Evolutionary conservation across 2,329 filamentous ascomycete genomes (phyloP).

Genomic region (Aaosphaeria pasadenensis): DNA sequence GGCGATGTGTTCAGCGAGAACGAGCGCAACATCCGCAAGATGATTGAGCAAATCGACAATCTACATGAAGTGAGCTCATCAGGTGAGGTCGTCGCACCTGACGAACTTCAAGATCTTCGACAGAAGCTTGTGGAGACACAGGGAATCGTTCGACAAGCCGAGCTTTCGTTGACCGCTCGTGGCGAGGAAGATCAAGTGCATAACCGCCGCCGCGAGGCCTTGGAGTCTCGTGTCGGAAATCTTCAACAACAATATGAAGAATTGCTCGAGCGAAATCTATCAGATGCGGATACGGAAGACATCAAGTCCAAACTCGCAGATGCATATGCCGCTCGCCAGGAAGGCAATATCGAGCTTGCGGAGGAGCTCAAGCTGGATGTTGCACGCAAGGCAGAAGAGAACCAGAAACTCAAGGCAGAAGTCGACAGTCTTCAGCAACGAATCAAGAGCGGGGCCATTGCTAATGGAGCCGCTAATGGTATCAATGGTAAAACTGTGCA

Average conservation of each 20-base stretch:
- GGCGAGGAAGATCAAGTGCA: conserved; percentile 61
- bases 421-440: conserved; percentile 77
- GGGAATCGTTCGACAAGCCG: conserved; percentile 87
- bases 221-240: conserved; percentile 71
- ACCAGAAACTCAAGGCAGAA: conserved; percentile 73
- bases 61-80: conserved; percentile 72
- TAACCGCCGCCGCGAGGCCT: conserved; percentile 65
- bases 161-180: conserved; percentile 76
- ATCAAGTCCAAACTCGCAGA: conserved; percentile 77
- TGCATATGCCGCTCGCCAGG: conserved; percentile 72
- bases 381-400: conserved; percentile 74
- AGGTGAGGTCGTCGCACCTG: conserved; percentile 76
- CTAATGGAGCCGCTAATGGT: conserved; percentile 58
- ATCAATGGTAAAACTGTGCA: conserved; percentile 85
- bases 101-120: conserved; percentile 75
- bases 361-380: conserved; percentile 77
- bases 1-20: conserved; percentile 92
- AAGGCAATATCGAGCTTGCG: conserved; percentile 68
- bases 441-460: conserved; percentile 61
- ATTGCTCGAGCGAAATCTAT: conserved; percentile 74
- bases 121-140: conserved; percentile 83
- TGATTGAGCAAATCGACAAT: conserved; percentile 78
- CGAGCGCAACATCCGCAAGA: conserved; percentile 77
- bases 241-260: conserved; percentile 83
- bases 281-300: conserved; percentile 76